These are phyloP conservation scores for Cardamine chenopodiifolia DNA, from an alignment of 345 rosid species.

Conservation along the genomic window DNA sequence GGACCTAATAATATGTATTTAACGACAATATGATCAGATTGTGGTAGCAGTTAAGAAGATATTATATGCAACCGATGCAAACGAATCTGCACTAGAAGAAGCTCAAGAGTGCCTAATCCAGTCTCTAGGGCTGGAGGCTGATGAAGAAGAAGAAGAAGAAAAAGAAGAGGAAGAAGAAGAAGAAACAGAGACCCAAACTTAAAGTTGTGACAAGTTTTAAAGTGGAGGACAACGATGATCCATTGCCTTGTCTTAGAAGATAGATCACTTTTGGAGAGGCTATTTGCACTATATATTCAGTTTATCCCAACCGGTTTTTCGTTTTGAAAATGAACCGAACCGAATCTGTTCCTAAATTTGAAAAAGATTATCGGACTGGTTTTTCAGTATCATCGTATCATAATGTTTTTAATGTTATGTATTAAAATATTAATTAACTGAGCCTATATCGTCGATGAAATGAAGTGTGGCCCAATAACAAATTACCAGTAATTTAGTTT, in stretches of 20 bases:
- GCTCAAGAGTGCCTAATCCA: constrained; percentile 68
- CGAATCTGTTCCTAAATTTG: constrained; percentile 2
- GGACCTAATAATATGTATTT: constrained; percentile 12
- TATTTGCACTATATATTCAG: constrained; percentile 11
- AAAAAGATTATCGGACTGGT: background rate
- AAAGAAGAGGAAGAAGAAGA: constrained; percentile 1
- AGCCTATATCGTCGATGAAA: no score
- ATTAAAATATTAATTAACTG: background rate
- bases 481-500: background rate
- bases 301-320: constrained; percentile 27
- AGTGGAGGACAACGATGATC: constrained; percentile 18
- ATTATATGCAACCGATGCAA: constrained; percentile 79
- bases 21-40: constrained; percentile 54
- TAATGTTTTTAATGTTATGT: background rate
- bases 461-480: no score
- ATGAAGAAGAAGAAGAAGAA: constrained; percentile 33
- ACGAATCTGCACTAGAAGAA: constrained; percentile 79
- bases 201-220: constrained; percentile 22
- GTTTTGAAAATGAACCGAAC: constrained; percentile 16
- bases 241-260: constrained; percentile 38
- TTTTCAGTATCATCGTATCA: constrained; percentile 9
- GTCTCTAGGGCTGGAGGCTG: constrained; percentile 44
- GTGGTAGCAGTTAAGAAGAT: constrained; percentile 81
- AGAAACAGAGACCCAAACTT: constrained; percentile 18
- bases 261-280: constrained; percentile 25